A percentile compares a stretch with the other conserved stretches of the same genome.
Conservation (phyloP, 1,284 basidiomycete genomes). For the Vanrija sp. region DNA sequence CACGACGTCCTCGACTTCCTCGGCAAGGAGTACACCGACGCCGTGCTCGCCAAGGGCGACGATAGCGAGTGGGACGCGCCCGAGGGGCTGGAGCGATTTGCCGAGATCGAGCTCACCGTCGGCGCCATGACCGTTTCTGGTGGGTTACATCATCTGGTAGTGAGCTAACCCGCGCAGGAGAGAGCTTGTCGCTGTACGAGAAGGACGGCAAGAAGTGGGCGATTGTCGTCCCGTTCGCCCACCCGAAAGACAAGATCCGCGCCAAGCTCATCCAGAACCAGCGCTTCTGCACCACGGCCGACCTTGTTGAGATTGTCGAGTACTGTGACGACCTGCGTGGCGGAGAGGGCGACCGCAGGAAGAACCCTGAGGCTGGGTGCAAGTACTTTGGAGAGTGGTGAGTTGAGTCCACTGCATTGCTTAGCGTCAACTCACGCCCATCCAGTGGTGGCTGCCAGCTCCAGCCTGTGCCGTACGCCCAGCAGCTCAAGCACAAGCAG, state of each 20-base stretch:
- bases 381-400: conserved; percentile 78
- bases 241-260: conserved; percentile 74
- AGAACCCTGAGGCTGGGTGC: conserved; percentile 55
- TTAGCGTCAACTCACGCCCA: not conserved
- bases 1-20: conserved; percentile 67
- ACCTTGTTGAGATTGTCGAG: conserved; percentile 66
- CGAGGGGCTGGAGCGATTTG: conserved; percentile 52
- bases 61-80: conserved; percentile 58
- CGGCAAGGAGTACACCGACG: conserved; percentile 59
- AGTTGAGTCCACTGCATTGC: conserved; percentile 13
- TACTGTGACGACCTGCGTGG: conserved; percentile 66
- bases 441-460: conserved; percentile 48
- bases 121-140: conserved; percentile 31
- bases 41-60: conserved; percentile 53
- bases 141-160: conserved; percentile 1
- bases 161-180: conserved; percentile 16
- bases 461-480: conserved; percentile 82
- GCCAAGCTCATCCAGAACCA: conserved; percentile 63
- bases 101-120: conserved; percentile 66
- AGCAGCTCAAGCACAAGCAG: conserved; percentile 80
- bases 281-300: conserved; percentile 68
- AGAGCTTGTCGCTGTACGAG: conserved; percentile 25
- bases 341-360: conserved; percentile 49
- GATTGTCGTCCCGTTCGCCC: conserved; percentile 72
- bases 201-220: conserved; percentile 59